These are phyloP conservation scores for Trichoderma asperellum DNA, from an alignment of 2,329 filamentous ascomycete species.

Conservation along the genomic window DNA sequence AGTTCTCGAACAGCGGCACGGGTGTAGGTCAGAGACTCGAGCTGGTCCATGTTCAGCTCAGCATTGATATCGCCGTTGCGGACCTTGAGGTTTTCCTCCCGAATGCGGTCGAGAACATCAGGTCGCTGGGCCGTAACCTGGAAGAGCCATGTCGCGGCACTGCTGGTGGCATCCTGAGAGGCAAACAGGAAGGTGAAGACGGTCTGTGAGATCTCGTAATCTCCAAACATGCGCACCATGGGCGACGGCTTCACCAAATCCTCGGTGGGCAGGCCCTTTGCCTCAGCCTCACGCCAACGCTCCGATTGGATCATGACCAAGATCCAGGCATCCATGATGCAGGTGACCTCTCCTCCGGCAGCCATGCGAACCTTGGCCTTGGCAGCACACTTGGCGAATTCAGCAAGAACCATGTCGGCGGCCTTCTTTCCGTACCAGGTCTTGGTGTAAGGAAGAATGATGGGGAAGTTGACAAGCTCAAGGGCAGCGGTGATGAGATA, in stretches of 20 bases:
- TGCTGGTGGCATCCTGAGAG: constrained; percentile 95
- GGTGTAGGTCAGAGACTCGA: constrained; percentile 88
- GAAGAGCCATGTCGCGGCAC: constrained; percentile 92
- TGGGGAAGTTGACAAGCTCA: constrained; percentile 97
- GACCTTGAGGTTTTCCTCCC: constrained; percentile 82
- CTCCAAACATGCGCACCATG: constrained; percentile 81
- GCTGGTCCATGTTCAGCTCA: constrained; percentile 76
- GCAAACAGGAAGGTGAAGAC: constrained; percentile 97
- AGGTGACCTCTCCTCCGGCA: constrained; percentile 81
- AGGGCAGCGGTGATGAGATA: constrained; percentile 94
- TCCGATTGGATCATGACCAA: constrained; percentile 85
- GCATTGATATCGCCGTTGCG: constrained; percentile 75
- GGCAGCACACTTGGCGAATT: constrained; percentile 88
- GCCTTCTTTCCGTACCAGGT: constrained; percentile 98
- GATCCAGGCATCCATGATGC: constrained; percentile 96
- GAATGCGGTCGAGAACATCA: constrained; percentile 86
- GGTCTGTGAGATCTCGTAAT: constrained; percentile 91
- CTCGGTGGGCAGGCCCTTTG: constrained; percentile 69
- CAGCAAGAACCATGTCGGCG: constrained; percentile 84
- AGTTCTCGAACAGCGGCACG: constrained; percentile 90
- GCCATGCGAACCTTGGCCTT: constrained; percentile 93
- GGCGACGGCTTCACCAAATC: constrained; percentile 78
- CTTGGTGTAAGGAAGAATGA: constrained; percentile 93
- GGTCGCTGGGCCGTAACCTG: constrained; percentile 92
- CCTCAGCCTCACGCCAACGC: constrained; percentile 77